phyloP scores from a whole-genome alignment of 345 rosid genomes.

The Eucalyptus fibrosa region DNA sequence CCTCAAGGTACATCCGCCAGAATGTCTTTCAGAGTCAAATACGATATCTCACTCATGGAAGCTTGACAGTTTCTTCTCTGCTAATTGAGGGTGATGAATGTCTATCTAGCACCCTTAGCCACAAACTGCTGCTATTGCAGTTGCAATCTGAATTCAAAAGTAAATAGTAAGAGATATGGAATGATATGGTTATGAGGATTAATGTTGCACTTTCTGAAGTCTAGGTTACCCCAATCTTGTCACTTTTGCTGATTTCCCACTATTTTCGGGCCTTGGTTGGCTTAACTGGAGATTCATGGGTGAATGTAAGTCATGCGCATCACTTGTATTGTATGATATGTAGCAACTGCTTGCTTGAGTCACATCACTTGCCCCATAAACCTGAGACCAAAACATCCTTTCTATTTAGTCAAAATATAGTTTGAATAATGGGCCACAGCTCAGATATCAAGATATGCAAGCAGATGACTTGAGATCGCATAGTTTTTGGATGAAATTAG shows the following conservation, averaged over 20 bases:
- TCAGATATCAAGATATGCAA: background rate
- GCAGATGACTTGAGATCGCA: background rate
- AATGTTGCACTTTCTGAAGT: background rate
- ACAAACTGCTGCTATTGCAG: background rate
- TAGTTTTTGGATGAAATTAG: background rate
- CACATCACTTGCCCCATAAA: background rate
- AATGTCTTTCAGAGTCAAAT: background rate
- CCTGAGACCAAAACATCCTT: background rate
- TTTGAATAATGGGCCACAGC: background rate
- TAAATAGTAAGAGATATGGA: background rate
- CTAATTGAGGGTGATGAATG: background rate
- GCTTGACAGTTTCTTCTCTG: background rate
- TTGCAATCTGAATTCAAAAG: background rate
- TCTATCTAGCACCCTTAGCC: background rate
- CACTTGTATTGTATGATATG: background rate
- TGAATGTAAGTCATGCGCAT: background rate
- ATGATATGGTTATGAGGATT: background rate
- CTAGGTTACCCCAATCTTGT: background rate
- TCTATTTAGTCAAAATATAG: background rate
- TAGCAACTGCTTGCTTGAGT: background rate
- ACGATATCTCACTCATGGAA: background rate
- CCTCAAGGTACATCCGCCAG: background rate
- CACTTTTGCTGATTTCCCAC: background rate
- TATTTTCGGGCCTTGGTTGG: background rate
- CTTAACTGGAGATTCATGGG: background rate